Evolutionary conservation across 2,329 filamentous ascomycete genomes (phyloP).

Genomic region (Coleophoma eucalyptorum): DNA sequence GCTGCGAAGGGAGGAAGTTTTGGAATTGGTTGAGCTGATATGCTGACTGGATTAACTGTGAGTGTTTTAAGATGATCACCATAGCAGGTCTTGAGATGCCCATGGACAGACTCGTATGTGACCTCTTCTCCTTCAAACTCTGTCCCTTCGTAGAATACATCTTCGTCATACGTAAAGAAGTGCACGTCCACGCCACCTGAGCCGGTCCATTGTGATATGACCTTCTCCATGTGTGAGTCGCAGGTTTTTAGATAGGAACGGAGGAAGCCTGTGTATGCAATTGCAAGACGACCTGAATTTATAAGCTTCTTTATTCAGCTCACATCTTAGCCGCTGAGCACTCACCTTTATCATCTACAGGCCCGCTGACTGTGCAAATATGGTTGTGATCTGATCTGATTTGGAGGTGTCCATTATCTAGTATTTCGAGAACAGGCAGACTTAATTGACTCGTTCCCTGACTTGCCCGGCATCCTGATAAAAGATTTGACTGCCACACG

Average conservation of each 20-base stretch:
- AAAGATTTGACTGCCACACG: not conserved
- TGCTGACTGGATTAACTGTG: not conserved
- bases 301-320: too few species aligned
- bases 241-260: conserved; percentile 1
- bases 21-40: not conserved
- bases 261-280: conserved; percentile 1
- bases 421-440: not conserved
- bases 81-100: not conserved
- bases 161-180: conserved; percentile 2
- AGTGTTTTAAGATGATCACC: not conserved
- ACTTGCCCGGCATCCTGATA: not conserved
- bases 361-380: not conserved
- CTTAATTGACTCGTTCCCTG: not conserved
- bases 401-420: not conserved
- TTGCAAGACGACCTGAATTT: not conserved
- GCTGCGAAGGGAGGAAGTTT: not conserved
- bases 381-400: not conserved
- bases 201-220: not conserved
- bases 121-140: not conserved
- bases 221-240: not conserved
- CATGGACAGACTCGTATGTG: not conserved
- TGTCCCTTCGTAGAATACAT: not conserved
- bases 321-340: too few species aligned
- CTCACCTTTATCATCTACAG: not conserved
- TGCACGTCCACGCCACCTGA: not conserved